Percentiles rank a stretch among this genome's conserved stretches.
Evolutionary conservation across 1,139 yeast species (phyloP).

Genomic region (Yamadazyma taylorii): DNA sequence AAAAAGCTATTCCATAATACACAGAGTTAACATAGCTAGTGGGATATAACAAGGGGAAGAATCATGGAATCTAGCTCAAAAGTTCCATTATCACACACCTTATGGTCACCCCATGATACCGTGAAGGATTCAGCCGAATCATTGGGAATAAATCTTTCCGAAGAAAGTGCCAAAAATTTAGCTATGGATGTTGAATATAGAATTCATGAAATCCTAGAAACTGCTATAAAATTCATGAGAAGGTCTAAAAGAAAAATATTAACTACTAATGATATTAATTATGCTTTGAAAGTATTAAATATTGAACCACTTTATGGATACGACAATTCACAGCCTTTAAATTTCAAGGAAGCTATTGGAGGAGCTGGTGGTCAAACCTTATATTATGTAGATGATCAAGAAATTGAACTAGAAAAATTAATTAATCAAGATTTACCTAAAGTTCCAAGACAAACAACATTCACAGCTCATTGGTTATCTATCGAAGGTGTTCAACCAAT

Average conservation of each 20-base stretch:
- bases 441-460: constrained; percentile 89
- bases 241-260: constrained; percentile 84
- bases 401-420: constrained; percentile 89
- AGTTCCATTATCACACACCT: constrained; percentile 74
- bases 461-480: constrained; percentile 98
- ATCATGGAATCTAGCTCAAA: constrained; percentile 41
- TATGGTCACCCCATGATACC: constrained; percentile 98
- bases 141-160: constrained; percentile 80
- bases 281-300: constrained; percentile 81
- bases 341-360: constrained; percentile 78
- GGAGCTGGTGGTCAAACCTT: constrained; percentile 91
- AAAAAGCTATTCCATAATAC: too few relatives aligned
- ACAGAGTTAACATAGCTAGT: too few relatives aligned
- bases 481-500: constrained; percentile 99
- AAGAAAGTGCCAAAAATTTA: constrained; percentile 88
- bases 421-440: constrained; percentile 94
- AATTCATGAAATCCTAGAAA: constrained; percentile 91
- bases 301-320: constrained; percentile 87
- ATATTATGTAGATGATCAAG: constrained; percentile 87
- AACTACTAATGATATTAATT: constrained; percentile 77
- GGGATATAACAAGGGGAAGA: too few relatives aligned
- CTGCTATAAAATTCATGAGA: constrained; percentile 94
- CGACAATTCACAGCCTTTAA: constrained; percentile 59
- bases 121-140: constrained; percentile 96
- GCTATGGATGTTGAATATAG: constrained; percentile 99